Conservation (phyloP, 176 grass and related monocot species). For the Carex parvula region DNA sequence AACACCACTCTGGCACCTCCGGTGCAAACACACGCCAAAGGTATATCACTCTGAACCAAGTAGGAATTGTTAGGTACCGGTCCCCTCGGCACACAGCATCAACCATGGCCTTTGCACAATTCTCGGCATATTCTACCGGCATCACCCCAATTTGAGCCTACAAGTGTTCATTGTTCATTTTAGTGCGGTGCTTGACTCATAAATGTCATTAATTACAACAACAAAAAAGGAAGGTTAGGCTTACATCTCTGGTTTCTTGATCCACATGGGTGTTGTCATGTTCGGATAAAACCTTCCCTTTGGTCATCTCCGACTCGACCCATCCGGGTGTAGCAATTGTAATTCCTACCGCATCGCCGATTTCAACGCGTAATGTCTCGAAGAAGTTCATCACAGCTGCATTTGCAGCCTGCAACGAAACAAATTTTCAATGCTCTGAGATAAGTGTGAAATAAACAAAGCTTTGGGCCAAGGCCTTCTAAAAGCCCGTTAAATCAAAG, state of each 20-base stretch:
- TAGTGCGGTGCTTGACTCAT: neutral
- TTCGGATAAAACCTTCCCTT: constrained; percentile 53
- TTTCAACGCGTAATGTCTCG: constrained; percentile 60
- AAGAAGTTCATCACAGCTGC: constrained; percentile 61
- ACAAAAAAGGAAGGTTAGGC: neutral
- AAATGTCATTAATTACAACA: neutral
- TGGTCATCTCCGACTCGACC: constrained; percentile 73
- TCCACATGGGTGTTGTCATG: constrained; percentile 41
- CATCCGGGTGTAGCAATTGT: constrained; percentile 62
- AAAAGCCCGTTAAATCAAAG: neutral
- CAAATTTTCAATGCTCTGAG: neutral
- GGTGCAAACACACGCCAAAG: constrained; percentile 51
- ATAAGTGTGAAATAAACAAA: neutral
- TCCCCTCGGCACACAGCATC: constrained; percentile 41
- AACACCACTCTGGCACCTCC: constrained; percentile 44
- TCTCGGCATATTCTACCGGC: constrained; percentile 33
- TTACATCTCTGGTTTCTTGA: constrained; percentile 57
- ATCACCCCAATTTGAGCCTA: constrained; percentile 56
- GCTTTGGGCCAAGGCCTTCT: neutral
- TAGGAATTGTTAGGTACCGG: constrained; percentile 44
- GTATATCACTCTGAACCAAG: constrained; percentile 52
- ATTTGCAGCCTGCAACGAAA: constrained; percentile 49
- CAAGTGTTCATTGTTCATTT: neutral
- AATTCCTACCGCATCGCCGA: constrained; percentile 37
- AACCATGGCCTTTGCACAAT: constrained; percentile 56